Evolutionary conservation across 352 stramenopile genomes (phyloP).

Genomic region (Pythium biforme): DNA sequence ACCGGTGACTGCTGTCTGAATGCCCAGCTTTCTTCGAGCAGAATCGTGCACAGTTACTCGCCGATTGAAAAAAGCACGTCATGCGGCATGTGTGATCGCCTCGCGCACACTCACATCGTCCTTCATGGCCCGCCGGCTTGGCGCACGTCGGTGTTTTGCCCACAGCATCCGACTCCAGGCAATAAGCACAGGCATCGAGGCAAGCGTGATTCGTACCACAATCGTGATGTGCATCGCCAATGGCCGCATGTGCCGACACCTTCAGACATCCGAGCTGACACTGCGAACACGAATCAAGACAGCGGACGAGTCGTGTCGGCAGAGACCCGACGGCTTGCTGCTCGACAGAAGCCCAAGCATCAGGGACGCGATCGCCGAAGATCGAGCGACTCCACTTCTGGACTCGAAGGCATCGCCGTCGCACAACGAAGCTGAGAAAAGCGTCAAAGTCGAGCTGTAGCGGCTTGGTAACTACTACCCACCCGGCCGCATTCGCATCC

Average conservation of each 20-base stretch:
- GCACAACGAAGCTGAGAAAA: conserved; percentile 56
- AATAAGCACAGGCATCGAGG: conserved; percentile 49
- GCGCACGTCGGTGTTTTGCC: conserved; percentile 39
- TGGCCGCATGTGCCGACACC: conserved; percentile 32
- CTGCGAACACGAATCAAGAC: conserved; percentile 44
- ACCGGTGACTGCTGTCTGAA: conserved; percentile 40
- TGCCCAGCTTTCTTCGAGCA: conserved; percentile 54
- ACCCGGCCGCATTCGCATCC: neutral
- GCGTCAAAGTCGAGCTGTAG: conserved; percentile 51
- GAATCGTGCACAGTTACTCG: conserved; percentile 49
- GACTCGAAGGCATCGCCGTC: conserved; percentile 52
- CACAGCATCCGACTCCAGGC: conserved; percentile 22
- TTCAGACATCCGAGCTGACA: conserved; percentile 72
- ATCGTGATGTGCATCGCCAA: conserved; percentile 32
- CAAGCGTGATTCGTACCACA: conserved; percentile 57
- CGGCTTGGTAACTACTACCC: conserved; percentile 26
- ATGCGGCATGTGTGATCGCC: conserved; percentile 65
- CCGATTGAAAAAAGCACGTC: conserved; percentile 40
- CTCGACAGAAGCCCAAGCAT: conserved; percentile 52
- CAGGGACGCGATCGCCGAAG: conserved; percentile 37
- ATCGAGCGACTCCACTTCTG: conserved; percentile 38
- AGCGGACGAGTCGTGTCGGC: conserved; percentile 53
- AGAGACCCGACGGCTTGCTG: conserved; percentile 47
- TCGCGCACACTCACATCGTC: conserved; percentile 56
- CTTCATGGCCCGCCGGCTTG: conserved; percentile 61